Evolutionary conservation across 2,329 filamentous ascomycete species (phyloP).

Genomic region (Blastomyces silverae): DNA sequence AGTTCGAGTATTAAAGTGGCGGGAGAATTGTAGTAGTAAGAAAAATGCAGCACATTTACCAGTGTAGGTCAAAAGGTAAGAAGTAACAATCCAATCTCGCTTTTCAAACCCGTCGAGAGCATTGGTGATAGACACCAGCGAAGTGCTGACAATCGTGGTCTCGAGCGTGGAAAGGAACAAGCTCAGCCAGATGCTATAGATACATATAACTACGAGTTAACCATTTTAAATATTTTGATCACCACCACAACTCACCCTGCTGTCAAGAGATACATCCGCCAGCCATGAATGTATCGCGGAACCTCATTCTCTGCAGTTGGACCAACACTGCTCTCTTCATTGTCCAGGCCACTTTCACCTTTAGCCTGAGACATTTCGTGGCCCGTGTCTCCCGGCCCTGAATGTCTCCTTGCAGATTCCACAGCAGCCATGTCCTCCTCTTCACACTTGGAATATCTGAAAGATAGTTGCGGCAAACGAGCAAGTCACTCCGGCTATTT

Average conservation of each 20-base stretch:
- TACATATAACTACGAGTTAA: too few relatives aligned
- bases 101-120: slow-evolving; percentile 35
- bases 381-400: not conserved
- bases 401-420: not conserved
- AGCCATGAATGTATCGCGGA: not conserved
- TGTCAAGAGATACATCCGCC: slow-evolving; percentile 6
- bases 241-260: not conserved
- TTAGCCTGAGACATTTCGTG: not conserved
- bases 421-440: not conserved
- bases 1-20: not conserved
- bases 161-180: slow-evolving; percentile 45
- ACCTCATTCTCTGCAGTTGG: not conserved
- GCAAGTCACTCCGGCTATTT: not conserved
- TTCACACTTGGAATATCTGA: not conserved
- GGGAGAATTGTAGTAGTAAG: not conserved
- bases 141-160: slow-evolving; percentile 48
- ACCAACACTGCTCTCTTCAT: not conserved
- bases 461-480: not conserved
- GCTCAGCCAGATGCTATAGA: slow-evolving; percentile 23
- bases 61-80: slow-evolving; percentile 47
- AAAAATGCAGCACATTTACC: slow-evolving; percentile 25
- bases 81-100: slow-evolving; percentile 44
- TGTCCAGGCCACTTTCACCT: not conserved
- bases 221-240: too few relatives aligned
- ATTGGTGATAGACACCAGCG: slow-evolving; percentile 43